Percentiles rank a stretch among this genome's conserved stretches.
phyloP scores from a whole-genome alignment of 1,284 basidiomycete genomes.

The Ganoderma lucidum region DNA sequence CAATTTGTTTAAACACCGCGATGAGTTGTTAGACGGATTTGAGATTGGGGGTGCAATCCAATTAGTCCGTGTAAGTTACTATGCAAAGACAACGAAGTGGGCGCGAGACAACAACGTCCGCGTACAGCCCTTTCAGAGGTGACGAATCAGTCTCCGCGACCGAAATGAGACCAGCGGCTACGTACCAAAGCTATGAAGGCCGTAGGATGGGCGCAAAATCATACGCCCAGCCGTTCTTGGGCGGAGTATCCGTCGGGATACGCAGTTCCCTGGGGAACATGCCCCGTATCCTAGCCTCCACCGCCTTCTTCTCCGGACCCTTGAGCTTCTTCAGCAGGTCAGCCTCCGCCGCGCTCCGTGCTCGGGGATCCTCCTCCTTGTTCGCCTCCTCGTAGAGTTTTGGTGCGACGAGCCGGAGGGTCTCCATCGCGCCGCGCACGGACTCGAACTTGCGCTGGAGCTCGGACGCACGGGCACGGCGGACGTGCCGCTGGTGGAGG shows the following conservation, averaged over 20 bases:
- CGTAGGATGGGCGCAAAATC: constrained; percentile 74
- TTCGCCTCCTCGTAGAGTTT: constrained; percentile 80
- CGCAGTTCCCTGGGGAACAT: constrained; percentile 85
- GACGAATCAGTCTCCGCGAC: constrained; percentile 13
- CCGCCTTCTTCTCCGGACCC: constrained; percentile 71
- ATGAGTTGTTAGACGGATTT: constrained; percentile 9
- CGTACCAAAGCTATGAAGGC: constrained; percentile 29
- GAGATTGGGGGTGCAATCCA: constrained; percentile 9
- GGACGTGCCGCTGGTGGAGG: constrained; percentile 78
- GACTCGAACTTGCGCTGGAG: constrained; percentile 76
- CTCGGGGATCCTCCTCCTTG: constrained; percentile 76
- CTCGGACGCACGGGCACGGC: constrained; percentile 73
- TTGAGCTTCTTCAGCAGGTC: constrained; percentile 69
- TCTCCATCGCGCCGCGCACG: constrained; percentile 85
- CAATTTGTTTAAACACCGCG: constrained; percentile 6
- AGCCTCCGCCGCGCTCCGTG: constrained; percentile 62
- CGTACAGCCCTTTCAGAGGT: background rate
- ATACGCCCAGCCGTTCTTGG: constrained; percentile 80
- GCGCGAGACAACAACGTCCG: constrained; percentile 12
- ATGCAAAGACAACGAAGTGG: constrained; percentile 16
- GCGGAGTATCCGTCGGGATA: constrained; percentile 81
- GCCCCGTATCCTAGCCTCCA: constrained; percentile 83
- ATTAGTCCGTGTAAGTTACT: constrained; percentile 19
- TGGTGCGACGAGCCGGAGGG: constrained; percentile 73
- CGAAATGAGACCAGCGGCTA: background rate